Conservation (phyloP, 2,329 filamentous ascomycete species). For the Trichoderma simmonsii region DNA sequence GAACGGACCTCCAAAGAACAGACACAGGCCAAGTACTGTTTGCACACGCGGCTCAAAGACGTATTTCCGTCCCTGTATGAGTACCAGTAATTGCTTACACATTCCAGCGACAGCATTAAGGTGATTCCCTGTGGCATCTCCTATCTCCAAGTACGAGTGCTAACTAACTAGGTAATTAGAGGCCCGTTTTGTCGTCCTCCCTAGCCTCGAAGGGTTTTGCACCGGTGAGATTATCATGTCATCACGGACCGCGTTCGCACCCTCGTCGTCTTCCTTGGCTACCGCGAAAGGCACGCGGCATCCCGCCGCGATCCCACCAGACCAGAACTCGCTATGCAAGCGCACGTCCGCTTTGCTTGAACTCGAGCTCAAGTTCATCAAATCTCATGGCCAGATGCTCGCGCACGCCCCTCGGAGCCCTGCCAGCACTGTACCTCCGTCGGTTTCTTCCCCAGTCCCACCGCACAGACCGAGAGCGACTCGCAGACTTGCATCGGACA, state of each 20-base stretch:
- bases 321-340: not conserved
- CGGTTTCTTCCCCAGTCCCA: constrained; percentile 14
- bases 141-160: not conserved
- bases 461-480: constrained; percentile 14
- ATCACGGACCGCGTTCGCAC: constrained; percentile 4
- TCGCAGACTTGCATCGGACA: constrained; percentile 12
- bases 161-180: not conserved
- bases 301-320: constrained; percentile 9
- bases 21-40: not conserved
- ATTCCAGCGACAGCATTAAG: not conserved
- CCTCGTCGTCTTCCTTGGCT: constrained; percentile 4
- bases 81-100: not conserved
- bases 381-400: not conserved
- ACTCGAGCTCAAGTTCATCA: constrained; percentile 1
- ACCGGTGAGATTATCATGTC: constrained; percentile 11
- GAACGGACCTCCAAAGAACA: not conserved
- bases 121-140: not conserved
- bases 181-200: not conserved
- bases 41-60: not conserved
- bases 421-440: not conserved
- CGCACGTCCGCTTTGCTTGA: not conserved
- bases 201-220: constrained; percentile 4
- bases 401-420: not conserved
- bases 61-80: not conserved
- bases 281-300: constrained; percentile 15